Evolutionary conservation across 257 asterid species (phyloP), one percentile per base, ranked within the genome.

Genomic region (Solanum clarkiae): DNA sequence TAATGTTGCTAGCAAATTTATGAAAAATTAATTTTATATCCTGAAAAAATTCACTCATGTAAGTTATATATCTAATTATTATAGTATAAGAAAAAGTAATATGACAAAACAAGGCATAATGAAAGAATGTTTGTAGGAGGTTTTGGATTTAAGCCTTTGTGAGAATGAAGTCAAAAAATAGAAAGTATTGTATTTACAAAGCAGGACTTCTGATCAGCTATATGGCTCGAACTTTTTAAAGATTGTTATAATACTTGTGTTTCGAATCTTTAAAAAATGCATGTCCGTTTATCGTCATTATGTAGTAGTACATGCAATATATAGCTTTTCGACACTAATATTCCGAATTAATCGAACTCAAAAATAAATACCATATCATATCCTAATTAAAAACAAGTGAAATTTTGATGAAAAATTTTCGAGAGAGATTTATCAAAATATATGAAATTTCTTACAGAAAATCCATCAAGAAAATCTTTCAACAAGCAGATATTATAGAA

Each of bases 1-100:
- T 91, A 54, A 91, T 88, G 87, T 91, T 89, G 88, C 93, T 91
- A 1, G 80, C 93, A 72, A 88, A 91, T 59, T 84, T 87, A 15
- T 42, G 69, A 42, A 91, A 88, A 84, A 86, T 80, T 85, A 91
- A 84, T 82, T 88, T 91, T 69, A 91, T 91, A 80, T 91, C 93
- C 93, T 90, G 89, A 68, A 72, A 72, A 53, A 86, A 57, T 55
- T 36, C 59, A 15, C 22, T 75, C 44, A 47, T 10, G 14, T 75
- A 47, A 72, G 22, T 74, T 22, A 75, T 2, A 75, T 22, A 49
- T 47, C 8, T 47, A 72, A 72, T 45, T 26, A 26, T 26, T 36
- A 13, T 15, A 68, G 22, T 6, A 18, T 22, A 74, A 47, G 44
- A 74, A 22, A 26, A 12, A 74, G 42, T 45, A n/a, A 22, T 16